phyloP scores from a whole-genome alignment of 768 basidiomycete genomes.

The Gyrodon lividus region DNA sequence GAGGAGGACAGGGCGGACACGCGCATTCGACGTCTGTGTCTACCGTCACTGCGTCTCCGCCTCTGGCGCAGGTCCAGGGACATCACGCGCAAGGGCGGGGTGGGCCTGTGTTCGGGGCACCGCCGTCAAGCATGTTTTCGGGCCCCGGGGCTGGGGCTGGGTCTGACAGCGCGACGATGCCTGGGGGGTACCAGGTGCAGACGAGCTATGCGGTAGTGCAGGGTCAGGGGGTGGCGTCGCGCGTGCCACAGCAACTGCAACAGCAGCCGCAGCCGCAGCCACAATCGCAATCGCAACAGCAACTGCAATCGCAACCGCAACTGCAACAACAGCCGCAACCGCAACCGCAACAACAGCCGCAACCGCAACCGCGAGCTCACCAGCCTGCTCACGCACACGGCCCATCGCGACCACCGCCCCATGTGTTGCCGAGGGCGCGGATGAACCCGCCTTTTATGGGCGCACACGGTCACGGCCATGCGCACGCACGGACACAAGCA shows the following conservation, averaged over 20 bases:
- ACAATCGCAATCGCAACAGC: not conserved
- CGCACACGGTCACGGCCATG: not conserved
- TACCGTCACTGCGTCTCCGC: conserved; percentile 23
- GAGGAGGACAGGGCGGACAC: conserved; percentile 7
- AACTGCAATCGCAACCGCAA: not conserved
- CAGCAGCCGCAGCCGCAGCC: conserved; percentile 14
- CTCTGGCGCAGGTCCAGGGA: conserved; percentile 1
- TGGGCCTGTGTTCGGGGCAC: not conserved
- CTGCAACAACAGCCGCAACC: not conserved
- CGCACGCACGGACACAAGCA: not conserved
- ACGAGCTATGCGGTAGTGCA: conserved; percentile 1
- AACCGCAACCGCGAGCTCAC: not conserved
- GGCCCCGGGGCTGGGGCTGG: not conserved
- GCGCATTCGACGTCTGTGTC: conserved; percentile 24
- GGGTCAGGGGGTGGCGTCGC: too few relatives aligned
- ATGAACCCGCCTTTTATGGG: too few relatives aligned
- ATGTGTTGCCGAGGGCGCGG: not conserved
- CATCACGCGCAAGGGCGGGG: not conserved
- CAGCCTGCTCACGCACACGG: not conserved
- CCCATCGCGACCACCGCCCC: not conserved
- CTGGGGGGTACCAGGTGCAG: not conserved
- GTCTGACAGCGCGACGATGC: not conserved
- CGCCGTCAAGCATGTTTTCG: not conserved
- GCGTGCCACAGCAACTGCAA: not conserved
- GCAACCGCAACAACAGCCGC: not conserved